Percentiles rank a stretch among this genome's conserved stretches.
These are phyloP conservation scores for Yamadazyma dushanensis DNA, from an alignment of 1,139 yeast species.

Conservation along the genomic window DNA sequence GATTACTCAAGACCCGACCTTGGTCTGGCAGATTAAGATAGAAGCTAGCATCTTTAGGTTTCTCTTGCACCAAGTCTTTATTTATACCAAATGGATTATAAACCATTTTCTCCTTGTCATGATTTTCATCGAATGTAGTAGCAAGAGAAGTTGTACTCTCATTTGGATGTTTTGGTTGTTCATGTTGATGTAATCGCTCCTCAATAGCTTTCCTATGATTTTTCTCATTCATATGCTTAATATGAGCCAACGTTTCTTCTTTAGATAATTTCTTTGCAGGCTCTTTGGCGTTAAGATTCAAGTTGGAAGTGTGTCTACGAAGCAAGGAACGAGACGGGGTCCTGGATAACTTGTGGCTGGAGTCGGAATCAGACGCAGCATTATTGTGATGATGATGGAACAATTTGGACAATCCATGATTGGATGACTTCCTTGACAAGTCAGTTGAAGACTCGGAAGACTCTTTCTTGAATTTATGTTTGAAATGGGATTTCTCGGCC, in stretches of 20 bases:
- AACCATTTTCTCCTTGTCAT: slow-evolving; percentile 35
- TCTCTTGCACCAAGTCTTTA: slow-evolving; percentile 34
- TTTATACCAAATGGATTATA: slow-evolving; percentile 50
- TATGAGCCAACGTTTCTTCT: slow-evolving; percentile 42
- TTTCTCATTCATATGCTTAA: slow-evolving; percentile 34
- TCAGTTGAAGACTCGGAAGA: slow-evolving; percentile 11
- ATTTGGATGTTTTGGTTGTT: slow-evolving; percentile 6
- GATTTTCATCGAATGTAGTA: slow-evolving; percentile 5
- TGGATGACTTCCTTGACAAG: slow-evolving; percentile 16
- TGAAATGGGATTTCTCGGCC: slow-evolving; percentile 20
- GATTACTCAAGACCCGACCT: slow-evolving; percentile 57
- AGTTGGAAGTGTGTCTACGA: slow-evolving; percentile 28
- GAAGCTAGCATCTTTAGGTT: slow-evolving; percentile 41
- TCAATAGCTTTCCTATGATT: slow-evolving; percentile 24
- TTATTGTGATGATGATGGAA: slow-evolving; percentile 23
- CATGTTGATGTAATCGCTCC: slow-evolving; percentile 9
- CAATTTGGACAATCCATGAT: slow-evolving; percentile 29
- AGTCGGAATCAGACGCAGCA: slow-evolving; percentile 9
- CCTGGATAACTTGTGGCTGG: slow-evolving; percentile 11
- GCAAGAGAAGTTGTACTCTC: slow-evolving; percentile 3
- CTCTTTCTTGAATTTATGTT: slow-evolving; percentile 24
- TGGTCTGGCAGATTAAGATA: slow-evolving; percentile 26
- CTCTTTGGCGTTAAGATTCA: slow-evolving; percentile 5
- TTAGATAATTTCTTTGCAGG: slow-evolving; percentile 31
- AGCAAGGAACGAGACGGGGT: slow-evolving; percentile 31